phyloP scores from a whole-genome alignment of 2,329 filamentous ascomycete species.

The Cladophialophora yegresii region DNA sequence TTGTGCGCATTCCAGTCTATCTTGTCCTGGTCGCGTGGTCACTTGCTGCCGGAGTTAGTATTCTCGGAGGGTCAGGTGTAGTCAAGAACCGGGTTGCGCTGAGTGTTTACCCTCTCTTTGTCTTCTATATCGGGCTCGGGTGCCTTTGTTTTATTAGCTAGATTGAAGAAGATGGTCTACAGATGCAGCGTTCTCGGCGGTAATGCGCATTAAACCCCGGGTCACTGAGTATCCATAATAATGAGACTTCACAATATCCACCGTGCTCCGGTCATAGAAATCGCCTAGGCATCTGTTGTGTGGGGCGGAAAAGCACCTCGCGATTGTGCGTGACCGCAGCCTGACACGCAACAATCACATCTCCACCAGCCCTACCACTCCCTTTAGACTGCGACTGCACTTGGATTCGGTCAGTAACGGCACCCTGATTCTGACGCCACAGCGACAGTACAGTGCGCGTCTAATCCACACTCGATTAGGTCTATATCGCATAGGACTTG shows the following conservation, averaged over 20 bases:
- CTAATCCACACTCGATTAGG: background rate
- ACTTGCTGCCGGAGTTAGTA: conserved; percentile 90
- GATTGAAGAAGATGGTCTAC: conserved; percentile 20
- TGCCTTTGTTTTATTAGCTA: conserved; percentile 97
- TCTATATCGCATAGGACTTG: background rate
- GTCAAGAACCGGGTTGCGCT: conserved; percentile 92
- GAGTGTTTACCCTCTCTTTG: conserved; percentile 89
- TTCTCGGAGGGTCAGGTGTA: conserved; percentile 90
- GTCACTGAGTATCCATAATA: background rate
- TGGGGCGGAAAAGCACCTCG: conserved; percentile 3
- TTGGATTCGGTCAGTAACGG: background rate
- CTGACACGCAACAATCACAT: conserved; percentile 3
- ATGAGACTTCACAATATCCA: background rate
- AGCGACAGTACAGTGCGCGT: background rate
- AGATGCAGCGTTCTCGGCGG: background rate
- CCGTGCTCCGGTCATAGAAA: background rate
- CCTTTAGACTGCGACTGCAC: background rate
- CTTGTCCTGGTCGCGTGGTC: conserved; percentile 88
- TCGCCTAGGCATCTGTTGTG: background rate
- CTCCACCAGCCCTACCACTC: conserved; percentile 2
- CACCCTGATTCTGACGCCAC: background rate
- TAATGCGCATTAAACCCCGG: background rate
- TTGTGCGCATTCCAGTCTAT: conserved; percentile 88
- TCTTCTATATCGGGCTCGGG: conserved; percentile 91
- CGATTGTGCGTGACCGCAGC: background rate